These are phyloP conservation scores for Rehmannia glutinosa DNA, from an alignment of 257 asterid species.

Conservation along the genomic window DNA sequence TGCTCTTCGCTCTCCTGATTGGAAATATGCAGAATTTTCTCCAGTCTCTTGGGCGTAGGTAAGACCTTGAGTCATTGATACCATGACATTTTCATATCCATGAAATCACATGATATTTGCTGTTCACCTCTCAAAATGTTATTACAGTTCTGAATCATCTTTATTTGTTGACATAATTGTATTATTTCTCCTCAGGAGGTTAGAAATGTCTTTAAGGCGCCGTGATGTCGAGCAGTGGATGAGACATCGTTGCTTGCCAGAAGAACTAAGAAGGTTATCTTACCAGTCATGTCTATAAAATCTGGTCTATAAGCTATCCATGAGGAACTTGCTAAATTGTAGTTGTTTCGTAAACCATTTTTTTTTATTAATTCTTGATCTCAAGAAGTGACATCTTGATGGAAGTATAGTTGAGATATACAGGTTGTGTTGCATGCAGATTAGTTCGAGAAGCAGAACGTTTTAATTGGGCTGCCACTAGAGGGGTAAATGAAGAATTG, in stretches of 20 bases:
- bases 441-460: slow-evolving; percentile 66
- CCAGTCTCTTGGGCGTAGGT: slow-evolving; percentile 94
- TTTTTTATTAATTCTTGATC: not conserved
- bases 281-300: not conserved
- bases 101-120: not conserved
- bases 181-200: slow-evolving; percentile 47
- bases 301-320: not conserved
- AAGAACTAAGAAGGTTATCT: slow-evolving; percentile 55
- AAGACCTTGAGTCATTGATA: not conserved
- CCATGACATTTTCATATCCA: too few relatives aligned
- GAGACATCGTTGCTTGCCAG: slow-evolving; percentile 90
- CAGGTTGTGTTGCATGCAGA: slow-evolving; percentile 26
- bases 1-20: slow-evolving; percentile 81
- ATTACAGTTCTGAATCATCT: not conserved
- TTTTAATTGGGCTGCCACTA: slow-evolving; percentile 73
- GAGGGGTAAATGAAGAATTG: slow-evolving; percentile 75
- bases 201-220: slow-evolving; percentile 77
- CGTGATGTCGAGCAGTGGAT: slow-evolving; percentile 97
- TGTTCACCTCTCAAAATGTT: not conserved
- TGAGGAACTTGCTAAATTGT: not conserved
- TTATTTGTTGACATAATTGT: not conserved
- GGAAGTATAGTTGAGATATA: not conserved
- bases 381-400: not conserved
- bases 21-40: slow-evolving; percentile 97
- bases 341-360: not conserved